These are phyloP conservation scores for Combretum micranthum DNA, from an alignment of 345 rosid species.

Conservation along the genomic window DNA sequence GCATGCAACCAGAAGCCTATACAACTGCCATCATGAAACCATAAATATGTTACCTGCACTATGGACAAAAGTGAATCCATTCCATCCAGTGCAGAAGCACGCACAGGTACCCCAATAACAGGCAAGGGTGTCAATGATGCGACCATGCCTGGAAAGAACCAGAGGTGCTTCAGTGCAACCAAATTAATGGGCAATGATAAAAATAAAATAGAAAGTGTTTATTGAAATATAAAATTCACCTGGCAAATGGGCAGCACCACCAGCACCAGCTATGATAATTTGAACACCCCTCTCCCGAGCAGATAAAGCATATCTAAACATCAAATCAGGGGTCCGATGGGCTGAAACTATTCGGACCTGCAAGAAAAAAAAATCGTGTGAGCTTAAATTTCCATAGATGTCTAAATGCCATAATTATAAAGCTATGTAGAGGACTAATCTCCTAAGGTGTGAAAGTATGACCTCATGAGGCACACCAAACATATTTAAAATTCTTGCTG, in stretches of 20 bases:
- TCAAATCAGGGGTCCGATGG: slow-evolving; percentile 84
- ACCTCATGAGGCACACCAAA: slow-evolving; percentile 83
- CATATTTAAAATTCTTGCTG: slow-evolving; percentile 55
- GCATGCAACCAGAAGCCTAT: not conserved
- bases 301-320: slow-evolving; percentile 79
- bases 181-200: not conserved
- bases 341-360: slow-evolving; percentile 88
- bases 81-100: slow-evolving; percentile 78
- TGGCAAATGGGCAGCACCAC: slow-evolving; percentile 98
- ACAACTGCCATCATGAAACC: too few species aligned
- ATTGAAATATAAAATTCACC: slow-evolving; percentile 26
- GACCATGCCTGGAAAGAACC: slow-evolving; percentile 64
- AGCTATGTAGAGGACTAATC: not conserved
- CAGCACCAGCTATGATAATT: slow-evolving; percentile 93
- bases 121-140: slow-evolving; percentile 92
- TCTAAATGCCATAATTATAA: not conserved
- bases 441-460: not conserved
- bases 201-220: not conserved
- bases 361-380: not conserved
- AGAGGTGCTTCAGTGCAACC: not conserved
- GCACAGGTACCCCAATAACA: slow-evolving; percentile 88
- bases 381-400: too few species aligned
- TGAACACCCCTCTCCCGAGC: slow-evolving; percentile 64
- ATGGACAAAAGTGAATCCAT: slow-evolving; percentile 90
- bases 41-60: slow-evolving; percentile 53